Evolutionary conservation across 2,329 filamentous ascomycete species (phyloP).

Genomic region (Pestalotiopsis sp.): DNA sequence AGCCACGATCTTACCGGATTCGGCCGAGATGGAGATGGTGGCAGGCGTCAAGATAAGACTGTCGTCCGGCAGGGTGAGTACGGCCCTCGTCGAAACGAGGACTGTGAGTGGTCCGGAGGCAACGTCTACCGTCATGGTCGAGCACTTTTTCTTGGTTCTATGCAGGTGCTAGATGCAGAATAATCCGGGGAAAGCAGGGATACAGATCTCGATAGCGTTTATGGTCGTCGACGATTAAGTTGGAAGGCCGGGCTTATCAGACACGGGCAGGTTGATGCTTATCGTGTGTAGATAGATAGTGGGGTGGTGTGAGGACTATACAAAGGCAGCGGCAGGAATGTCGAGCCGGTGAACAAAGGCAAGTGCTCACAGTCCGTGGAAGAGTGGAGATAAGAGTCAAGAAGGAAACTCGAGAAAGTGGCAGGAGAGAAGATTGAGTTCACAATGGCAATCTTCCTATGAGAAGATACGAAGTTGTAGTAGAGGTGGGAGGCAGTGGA

Average conservation of each 20-base stretch:
- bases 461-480: not conserved
- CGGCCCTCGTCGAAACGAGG: conserved; percentile 80
- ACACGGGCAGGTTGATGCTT: not conserved
- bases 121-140: conserved; percentile 24
- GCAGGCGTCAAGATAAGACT: conserved; percentile 72
- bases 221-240: not conserved
- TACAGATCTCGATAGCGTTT: conserved; percentile 1
- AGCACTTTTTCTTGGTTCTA: not conserved
- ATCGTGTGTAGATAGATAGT: not conserved
- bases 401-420: not conserved
- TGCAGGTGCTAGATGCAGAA: not conserved
- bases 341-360: not conserved
- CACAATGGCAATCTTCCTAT: not conserved
- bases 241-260: not conserved
- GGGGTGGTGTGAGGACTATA: not conserved
- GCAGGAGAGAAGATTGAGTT: not conserved
- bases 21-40: conserved; percentile 77
- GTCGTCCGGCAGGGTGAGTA: conserved; percentile 71
- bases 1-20: conserved; percentile 82
- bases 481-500: not conserved
- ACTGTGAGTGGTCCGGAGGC: conserved; percentile 60
- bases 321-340: not conserved
- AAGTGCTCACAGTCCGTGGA: not conserved
- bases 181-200: conserved; percentile 10
- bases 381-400: not conserved